Evolutionary conservation across 2,329 filamentous ascomycete species (phyloP).

Genomic region (Metarhizium anisopliae): DNA sequence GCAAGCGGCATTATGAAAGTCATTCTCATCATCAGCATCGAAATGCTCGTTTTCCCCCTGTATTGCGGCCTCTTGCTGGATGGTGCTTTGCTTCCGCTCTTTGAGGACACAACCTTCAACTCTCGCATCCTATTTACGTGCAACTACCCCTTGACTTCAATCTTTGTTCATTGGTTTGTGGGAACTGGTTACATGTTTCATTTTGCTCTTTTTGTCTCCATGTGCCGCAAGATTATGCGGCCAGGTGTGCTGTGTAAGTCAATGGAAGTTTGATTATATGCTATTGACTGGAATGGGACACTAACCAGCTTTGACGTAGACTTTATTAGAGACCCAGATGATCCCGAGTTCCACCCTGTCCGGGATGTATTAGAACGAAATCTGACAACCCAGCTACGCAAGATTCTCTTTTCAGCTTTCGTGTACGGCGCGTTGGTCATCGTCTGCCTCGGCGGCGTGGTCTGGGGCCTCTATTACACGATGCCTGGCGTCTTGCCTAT

Average conservation of each 20-base stretch:
- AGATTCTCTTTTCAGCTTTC: slow-evolving; percentile 91
- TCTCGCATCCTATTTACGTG: slow-evolving; percentile 72
- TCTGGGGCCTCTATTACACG: slow-evolving; percentile 73
- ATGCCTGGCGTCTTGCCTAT: slow-evolving; percentile 73
- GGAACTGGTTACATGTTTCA: slow-evolving; percentile 99
- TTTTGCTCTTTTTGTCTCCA: slow-evolving; percentile 95
- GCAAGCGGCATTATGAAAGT: slow-evolving; percentile 97
- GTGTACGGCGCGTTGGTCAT: slow-evolving; percentile 93
- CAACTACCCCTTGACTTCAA: slow-evolving; percentile 74
- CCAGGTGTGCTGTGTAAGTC: slow-evolving; percentile 80
- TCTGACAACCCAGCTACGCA: slow-evolving; percentile 84
- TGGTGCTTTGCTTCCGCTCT: slow-evolving; percentile 78
- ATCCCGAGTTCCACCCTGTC: slow-evolving; percentile 95
- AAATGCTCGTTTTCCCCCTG: slow-evolving; percentile 94
- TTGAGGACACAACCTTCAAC: slow-evolving; percentile 68
- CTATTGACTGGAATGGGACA: neutral
- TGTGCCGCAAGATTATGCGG: slow-evolving; percentile 97
- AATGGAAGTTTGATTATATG: neutral
- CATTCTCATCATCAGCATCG: slow-evolving; percentile 95
- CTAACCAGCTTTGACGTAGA: slow-evolving; percentile 36
- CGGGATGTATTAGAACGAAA: slow-evolving; percentile 92
- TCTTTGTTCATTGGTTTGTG: slow-evolving; percentile 98
- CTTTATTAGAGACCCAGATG: slow-evolving; percentile 96
- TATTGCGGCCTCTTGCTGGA: slow-evolving; percentile 93
- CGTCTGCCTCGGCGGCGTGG: slow-evolving; percentile 85